Percentiles rank a stretch among this genome's conserved stretches.
These are phyloP conservation scores for Epichloe amarillans DNA, from an alignment of 2,329 filamentous ascomycete species.

Conservation along the genomic window DNA sequence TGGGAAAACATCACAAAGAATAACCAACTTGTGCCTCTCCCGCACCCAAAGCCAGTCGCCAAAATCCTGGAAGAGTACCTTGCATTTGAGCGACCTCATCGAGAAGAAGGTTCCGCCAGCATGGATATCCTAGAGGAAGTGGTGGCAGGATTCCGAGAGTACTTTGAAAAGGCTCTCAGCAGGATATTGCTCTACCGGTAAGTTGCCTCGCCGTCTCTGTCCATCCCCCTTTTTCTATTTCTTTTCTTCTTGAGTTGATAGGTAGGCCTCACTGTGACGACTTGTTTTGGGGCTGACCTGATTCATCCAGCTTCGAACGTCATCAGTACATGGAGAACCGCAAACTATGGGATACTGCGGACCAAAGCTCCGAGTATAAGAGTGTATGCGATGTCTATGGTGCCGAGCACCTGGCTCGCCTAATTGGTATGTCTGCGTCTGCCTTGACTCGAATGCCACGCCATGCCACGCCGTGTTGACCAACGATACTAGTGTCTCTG, in stretches of 20 bases:
- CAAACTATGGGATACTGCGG: constrained; percentile 51
- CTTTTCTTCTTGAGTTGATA: background rate
- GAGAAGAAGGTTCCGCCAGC: constrained; percentile 53
- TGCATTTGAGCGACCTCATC: constrained; percentile 52
- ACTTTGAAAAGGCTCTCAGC: constrained; percentile 83
- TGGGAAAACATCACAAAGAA: constrained; percentile 99
- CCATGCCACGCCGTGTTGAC: background rate
- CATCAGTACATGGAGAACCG: constrained; percentile 72
- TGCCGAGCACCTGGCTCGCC: constrained; percentile 76
- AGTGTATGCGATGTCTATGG: constrained; percentile 74
- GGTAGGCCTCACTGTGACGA: background rate
- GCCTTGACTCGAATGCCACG: background rate
- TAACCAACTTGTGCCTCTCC: constrained; percentile 74
- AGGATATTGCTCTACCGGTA: constrained; percentile 76
- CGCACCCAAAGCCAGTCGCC: constrained; percentile 60
- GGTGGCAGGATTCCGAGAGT: constrained; percentile 72
- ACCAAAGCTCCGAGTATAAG: constrained; percentile 55
- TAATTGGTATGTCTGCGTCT: constrained; percentile 55
- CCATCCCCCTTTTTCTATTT: background rate
- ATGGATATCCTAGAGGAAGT: constrained; percentile 84
- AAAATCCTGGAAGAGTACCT: constrained; percentile 73
- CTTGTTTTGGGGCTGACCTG: background rate
- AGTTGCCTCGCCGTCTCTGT: background rate
- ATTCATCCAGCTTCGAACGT: constrained; percentile 62
- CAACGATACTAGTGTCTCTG: constrained; percentile 51